phyloP scores from a whole-genome alignment of 2,329 filamentous ascomycete genomes.

The Fusarium sp. region DNA sequence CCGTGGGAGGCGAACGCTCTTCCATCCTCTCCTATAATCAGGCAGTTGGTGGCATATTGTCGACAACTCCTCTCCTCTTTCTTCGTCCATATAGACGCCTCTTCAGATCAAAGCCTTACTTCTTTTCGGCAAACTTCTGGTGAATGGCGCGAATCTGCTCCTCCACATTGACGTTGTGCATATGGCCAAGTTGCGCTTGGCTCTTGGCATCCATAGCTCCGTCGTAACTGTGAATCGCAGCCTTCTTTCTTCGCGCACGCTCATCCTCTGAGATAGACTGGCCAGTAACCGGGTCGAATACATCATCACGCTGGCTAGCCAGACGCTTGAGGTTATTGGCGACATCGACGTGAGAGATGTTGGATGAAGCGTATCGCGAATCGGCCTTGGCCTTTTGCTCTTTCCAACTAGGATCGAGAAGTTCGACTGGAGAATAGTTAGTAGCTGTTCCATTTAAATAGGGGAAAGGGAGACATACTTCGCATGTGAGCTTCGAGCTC shows the following conservation, averaged over 20 bases:
- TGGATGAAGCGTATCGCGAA: constrained; percentile 82
- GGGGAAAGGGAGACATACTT: constrained; percentile 59
- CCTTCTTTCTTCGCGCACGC: constrained; percentile 75
- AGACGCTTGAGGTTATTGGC: constrained; percentile 96
- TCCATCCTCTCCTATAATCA: neutral
- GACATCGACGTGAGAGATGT: constrained; percentile 84
- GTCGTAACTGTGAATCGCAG: constrained; percentile 70
- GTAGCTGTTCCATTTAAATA: constrained; percentile 15
- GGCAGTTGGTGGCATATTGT: neutral
- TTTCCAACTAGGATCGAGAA: constrained; percentile 93
- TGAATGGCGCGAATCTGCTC: constrained; percentile 78
- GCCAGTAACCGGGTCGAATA: constrained; percentile 79
- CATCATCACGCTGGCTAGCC: constrained; percentile 83
- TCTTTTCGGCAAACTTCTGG: constrained; percentile 59
- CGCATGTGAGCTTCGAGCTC: constrained; percentile 93
- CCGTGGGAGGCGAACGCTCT: constrained; percentile 2
- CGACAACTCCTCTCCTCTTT: constrained; percentile 2
- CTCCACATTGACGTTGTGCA: constrained; percentile 78
- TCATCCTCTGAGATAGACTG: constrained; percentile 76
- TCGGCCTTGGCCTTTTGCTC: constrained; percentile 92
- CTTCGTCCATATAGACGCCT: neutral
- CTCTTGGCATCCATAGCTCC: constrained; percentile 68
- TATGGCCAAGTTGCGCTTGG: constrained; percentile 61
- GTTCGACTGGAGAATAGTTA: constrained; percentile 71
- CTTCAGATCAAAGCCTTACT: constrained; percentile 35